Evolutionary conservation across 2,329 filamentous ascomycete genomes (phyloP), one percentile per base, ranked within the genome.

Genomic region (Alternaria triticina): DNA sequence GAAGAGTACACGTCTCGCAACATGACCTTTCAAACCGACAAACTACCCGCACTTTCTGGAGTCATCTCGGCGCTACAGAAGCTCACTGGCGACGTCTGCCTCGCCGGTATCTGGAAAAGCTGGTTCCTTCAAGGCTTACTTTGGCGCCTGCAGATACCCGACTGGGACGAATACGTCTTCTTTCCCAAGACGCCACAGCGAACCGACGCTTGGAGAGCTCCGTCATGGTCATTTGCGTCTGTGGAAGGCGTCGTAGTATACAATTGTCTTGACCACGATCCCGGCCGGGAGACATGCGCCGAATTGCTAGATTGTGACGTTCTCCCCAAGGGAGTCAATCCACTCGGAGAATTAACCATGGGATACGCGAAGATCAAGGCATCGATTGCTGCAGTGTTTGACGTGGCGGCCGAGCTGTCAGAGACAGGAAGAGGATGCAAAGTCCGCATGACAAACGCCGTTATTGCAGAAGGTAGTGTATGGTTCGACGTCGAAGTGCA

Each of bases 41-140:
- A 62, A 30, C 52, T 67, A 2, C 65, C 65, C 3, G 65, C 65
- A 1, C 44, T 65, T 8, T 65, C 59, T 3, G 65, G 65, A 4
- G 36, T 67, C 1, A 17, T 56, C 2, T 45, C 51, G n/a, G 47
- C 56, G 10, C 46, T 67, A 4, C 58, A 64, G 23, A 23, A 56
- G 2, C 25, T 54, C 12, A 64, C 61, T 3, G 61, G 62, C 20
- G 64, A 67, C 17, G 43, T 12, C 4, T 67, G 55, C 40, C 61
- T 57, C n/a, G 64, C 58, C 1, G 64, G 64, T 0, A 57, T 67
- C 8, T 64, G 64, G 64, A 47, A 57, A 23, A 67, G 50, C 13
- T 54, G 52, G 45, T 63, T 66, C 13, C 17, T 63, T 5, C 22
- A 44, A 52, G 60, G 64, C 7, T 45, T 66, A 11, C 52, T 66